Base-by-base conservation (phyloP, 345 rosid species). In the Mercurialis annua region DNA sequence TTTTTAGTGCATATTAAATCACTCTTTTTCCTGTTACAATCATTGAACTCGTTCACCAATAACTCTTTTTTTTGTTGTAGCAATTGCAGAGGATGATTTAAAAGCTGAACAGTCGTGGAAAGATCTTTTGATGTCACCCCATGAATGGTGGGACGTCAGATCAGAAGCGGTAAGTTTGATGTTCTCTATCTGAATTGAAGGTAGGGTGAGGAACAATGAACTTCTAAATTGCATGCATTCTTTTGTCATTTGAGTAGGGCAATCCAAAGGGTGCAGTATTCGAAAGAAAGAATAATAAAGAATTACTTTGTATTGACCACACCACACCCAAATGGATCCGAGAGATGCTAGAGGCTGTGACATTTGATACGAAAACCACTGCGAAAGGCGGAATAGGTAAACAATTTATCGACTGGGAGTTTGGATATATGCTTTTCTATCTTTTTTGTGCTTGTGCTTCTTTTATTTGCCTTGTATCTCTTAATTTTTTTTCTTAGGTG, bases 301-400 rank as follows among this genome's bases (percentile, higher is more conserved):
- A 55, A 55, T 27, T 27, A 26, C 36, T 55, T 26, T 12, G 18
- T 29, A 55, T 55, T 55, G 59, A 55, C 29, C n/a, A 55, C 29
- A 5, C 59, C 29, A 54, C 47, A 14, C 21, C 23, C 14, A 46
- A 16, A 14, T 59, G 34, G 26, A 33, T 59, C 30, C 30, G 9
- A 29, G 47, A 27, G 48, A 38, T 2, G 44, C 61, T 62, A 30
- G 30, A 23, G 54, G 21, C 14, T n/a, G 38, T 43, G 17, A 56
- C 54, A 57, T 54, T 50, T 30, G 52, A 64, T 48, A 20, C 15
- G 34, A 17, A 44, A 51, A 26, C 62, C 11, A 33, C 49, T 59
- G 44, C 33, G 63, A 40, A 20, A 67, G 55, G 38, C 3, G 6
- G n/a, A 40, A 56, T 27, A 66, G 30, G 40, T 57, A 42, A 29